Evolutionary conservation across 2,329 filamentous ascomycete species (phyloP), one percentile per base, ranked within the genome.

Genomic region (Didymosphaeria variabile): DNA sequence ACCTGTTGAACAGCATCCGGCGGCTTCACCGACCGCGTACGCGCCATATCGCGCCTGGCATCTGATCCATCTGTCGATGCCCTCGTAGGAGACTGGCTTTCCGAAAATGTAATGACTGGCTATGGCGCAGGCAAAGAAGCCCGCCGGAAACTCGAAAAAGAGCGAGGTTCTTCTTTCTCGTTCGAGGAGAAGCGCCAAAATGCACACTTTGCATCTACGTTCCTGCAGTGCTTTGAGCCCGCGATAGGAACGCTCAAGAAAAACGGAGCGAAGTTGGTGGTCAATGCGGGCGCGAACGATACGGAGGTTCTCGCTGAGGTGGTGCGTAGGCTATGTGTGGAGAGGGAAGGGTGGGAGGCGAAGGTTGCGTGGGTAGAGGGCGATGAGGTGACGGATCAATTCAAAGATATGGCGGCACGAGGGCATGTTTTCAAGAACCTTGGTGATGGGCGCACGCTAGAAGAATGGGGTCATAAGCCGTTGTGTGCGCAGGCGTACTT

Each of bases 401-500:
- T 63, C 29, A 77, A 80, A 29, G 45, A 69, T 2, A 61, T 73
- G 7, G 68, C 78, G 1, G 54, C 61, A 31, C 23, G 69, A 26
- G 72, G 73, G 2, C 64, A 73, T 31, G 58, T 60, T 36, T 62
- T 67, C 19, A 60, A 44, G 51, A 65, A 59, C 49, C 31, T 61
- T 19, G 56, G 50, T n/a, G 44, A 58, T 38, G 60, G 57, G 21
- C 34, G 44, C 31, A 55, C 56, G 40, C 32, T 59, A 31, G 19
- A 42, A 59, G 79, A 13, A 31, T 62, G 60, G 60, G 57, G 60
- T 7, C 57, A 26, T 46, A 66, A 69, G 10, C 63, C 60, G 17
- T 65, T 80, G 6, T 76, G 75, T 4, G 82, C 83, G 51, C 81
- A 84, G 21, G 83, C 82, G 5, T 85, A 85, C 62, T 76, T 85